Base-by-base conservation (phyloP, 1,284 basidiomycete genomes). In the Hemileia vastatrix region DNA sequence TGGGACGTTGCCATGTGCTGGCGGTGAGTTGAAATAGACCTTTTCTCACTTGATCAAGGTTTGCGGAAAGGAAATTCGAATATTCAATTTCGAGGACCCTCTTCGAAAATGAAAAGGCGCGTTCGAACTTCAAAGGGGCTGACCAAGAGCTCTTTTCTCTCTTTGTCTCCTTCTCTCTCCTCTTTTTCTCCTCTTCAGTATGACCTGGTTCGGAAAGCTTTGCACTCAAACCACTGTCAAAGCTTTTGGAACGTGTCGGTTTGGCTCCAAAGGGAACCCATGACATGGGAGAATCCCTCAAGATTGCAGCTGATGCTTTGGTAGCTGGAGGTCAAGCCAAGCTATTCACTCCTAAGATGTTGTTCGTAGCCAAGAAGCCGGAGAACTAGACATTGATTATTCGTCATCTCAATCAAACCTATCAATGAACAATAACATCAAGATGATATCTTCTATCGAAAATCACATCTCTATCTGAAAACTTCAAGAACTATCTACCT, bases 191-290 rank as follows among this genome's bases (percentile, higher is more conserved):
- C 61, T 57, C 51, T 57, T 44, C 62, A 82, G 91, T 64, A 95
- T 90, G 81, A 90, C 88, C 77, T 86, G 83, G 81, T 83, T 87
- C 67, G 94, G 94, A 52, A 85, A 84, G 75, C 77, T 91, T 52
- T 82, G 93, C 64, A 93, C 88, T 51, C 92, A 95, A 76, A 87
- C 84, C 65, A 83, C 82, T 1, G 81, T 96, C 56, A 83, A 86
- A 77, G 54, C 11, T 85, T 2, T 78, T 95, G 72, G 94, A 97
- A 80, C 80, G 82, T 76, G 1, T 90, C 44, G 84, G 88, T 2
- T 49, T 95, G 9, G 80, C 92, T 3, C 94, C 94, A 54, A 92
- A 94, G 81, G 94, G 94, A 47, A 97, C 94, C 0, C 85, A 81
- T 76, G 85, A 90, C 66, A 90, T 97, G 54, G 89, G 90, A 67